Evolutionary conservation across 2,329 filamentous ascomycete species (phyloP).

Genomic region (Gaeumannomyces sp.): DNA sequence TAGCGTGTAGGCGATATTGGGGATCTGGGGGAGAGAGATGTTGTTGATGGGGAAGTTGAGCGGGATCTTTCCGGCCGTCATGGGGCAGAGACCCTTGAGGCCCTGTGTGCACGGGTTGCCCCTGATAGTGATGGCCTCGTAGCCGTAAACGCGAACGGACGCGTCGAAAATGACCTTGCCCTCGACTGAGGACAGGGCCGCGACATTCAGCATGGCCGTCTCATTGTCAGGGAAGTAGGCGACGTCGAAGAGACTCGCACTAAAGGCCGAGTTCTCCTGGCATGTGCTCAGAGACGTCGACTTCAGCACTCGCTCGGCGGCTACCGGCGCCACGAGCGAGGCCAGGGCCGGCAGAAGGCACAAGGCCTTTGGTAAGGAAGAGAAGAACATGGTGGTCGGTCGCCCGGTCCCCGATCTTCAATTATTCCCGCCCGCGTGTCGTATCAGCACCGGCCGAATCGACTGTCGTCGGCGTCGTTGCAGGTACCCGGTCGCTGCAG

Average conservation of each 20-base stretch:
- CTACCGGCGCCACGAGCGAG: conserved; percentile 17
- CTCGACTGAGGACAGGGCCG: conserved; percentile 66
- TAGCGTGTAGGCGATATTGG: conserved; percentile 72
- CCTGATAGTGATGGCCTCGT: conserved; percentile 51
- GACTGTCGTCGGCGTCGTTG: neutral
- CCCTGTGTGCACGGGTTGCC: conserved; percentile 63
- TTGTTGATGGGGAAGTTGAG: conserved; percentile 48
- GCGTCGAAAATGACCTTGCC: conserved; percentile 68
- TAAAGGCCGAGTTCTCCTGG: conserved; percentile 70
- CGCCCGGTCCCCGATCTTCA: neutral
- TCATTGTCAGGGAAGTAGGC: conserved; percentile 60
- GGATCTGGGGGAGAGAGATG: conserved; percentile 56
- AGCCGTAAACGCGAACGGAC: conserved; percentile 68
- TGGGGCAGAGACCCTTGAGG: conserved; percentile 69
- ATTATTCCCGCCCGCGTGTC: neutral
- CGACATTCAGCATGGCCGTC: conserved; percentile 60
- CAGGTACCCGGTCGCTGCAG: neutral
- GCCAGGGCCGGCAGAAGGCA: conserved; percentile 37
- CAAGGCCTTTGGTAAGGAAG: conserved; percentile 34
- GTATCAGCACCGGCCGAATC: neutral
- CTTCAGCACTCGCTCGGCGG: conserved; percentile 33
- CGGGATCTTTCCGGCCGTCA: conserved; percentile 59
- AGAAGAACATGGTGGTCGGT: conserved; percentile 18
- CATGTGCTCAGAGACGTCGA: conserved; percentile 66
- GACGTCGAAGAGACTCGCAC: conserved; percentile 74